Evolutionary conservation across 1,284 basidiomycete species (phyloP).

Genomic region (Leucoagaricus sp.): DNA sequence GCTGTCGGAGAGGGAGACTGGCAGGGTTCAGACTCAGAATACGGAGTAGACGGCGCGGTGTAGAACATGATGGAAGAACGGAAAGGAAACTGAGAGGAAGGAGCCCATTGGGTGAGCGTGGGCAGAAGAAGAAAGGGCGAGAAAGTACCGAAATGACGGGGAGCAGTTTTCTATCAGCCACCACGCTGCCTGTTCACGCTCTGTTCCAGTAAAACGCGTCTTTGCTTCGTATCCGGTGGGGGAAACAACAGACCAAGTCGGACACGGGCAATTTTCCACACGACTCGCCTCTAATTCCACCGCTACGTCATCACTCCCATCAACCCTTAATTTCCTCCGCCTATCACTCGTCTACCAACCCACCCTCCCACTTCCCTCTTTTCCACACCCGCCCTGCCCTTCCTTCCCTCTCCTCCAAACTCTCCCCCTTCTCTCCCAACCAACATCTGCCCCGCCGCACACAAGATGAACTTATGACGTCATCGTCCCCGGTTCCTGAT

Average conservation of each 20-base stretch:
- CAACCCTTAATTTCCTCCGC: constrained; percentile 13
- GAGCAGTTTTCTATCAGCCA: not conserved
- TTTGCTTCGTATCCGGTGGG: too few relatives aligned
- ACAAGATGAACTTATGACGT: constrained; percentile 19
- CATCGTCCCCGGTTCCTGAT: constrained; percentile 20
- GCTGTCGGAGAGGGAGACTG: constrained; percentile 19
- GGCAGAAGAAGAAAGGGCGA: constrained; percentile 7
- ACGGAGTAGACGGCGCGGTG: constrained; percentile 39
- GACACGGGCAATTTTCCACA: constrained; percentile 11
- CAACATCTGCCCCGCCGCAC: not conserved
- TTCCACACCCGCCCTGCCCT: not conserved
- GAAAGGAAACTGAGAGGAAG: constrained; percentile 11
- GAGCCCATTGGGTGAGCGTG: constrained; percentile 17
- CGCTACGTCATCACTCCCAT: constrained; percentile 15
- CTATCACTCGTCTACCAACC: constrained; percentile 7
- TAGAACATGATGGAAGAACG: constrained; percentile 25
- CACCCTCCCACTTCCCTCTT: not conserved
- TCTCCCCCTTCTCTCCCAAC: not conserved
- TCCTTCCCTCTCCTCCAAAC: not conserved
- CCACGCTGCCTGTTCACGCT: constrained; percentile 6
- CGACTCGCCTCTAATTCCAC: constrained; percentile 7
- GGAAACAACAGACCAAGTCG: constrained; percentile 3
- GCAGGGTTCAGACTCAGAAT: constrained; percentile 22
- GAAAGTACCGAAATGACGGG: constrained; percentile 8
- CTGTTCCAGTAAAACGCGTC: too few relatives aligned